Evolutionary conservation across 768 basidiomycete genomes (phyloP).

Genomic region (Russula ochroleuca): DNA sequence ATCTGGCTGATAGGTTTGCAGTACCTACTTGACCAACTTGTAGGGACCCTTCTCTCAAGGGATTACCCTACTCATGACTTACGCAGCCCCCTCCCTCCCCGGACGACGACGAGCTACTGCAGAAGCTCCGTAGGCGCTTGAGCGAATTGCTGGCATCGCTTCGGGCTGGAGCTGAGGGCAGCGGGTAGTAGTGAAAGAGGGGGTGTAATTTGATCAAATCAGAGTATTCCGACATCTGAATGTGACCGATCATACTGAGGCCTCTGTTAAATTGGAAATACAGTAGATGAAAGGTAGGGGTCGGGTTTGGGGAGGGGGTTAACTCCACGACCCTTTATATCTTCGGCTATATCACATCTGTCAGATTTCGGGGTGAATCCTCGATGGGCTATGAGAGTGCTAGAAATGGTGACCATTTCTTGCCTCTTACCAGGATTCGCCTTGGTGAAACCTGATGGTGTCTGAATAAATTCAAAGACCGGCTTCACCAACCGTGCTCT

Average conservation of each 20-base stretch:
- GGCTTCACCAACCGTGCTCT: too few species aligned
- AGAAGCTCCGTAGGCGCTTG: slow-evolving; percentile 27
- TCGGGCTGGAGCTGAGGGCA: slow-evolving; percentile 29
- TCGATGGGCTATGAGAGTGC: too few species aligned
- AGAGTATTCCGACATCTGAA: too few species aligned
- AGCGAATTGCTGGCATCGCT: slow-evolving; percentile 26
- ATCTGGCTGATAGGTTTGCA: not conserved
- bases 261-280: too few species aligned
- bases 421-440: not conserved
- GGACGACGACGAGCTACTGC: slow-evolving; percentile 29
- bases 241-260: too few species aligned
- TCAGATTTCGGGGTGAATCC: too few species aligned
- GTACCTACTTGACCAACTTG: slow-evolving; percentile 32
- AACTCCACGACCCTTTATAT: too few species aligned
- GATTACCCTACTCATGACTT: not conserved
- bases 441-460: not conserved
- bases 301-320: too few species aligned
- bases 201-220: not conserved
- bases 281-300: too few species aligned
- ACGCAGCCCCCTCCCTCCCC: slow-evolving; percentile 28
- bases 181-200: not conserved
- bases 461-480: not conserved
- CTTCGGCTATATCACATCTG: too few species aligned
- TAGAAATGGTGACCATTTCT: too few species aligned
- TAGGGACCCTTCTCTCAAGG: slow-evolving; percentile 3